Evolutionary conservation across 768 basidiomycete species (phyloP).

Genomic region (Russula earlei): DNA sequence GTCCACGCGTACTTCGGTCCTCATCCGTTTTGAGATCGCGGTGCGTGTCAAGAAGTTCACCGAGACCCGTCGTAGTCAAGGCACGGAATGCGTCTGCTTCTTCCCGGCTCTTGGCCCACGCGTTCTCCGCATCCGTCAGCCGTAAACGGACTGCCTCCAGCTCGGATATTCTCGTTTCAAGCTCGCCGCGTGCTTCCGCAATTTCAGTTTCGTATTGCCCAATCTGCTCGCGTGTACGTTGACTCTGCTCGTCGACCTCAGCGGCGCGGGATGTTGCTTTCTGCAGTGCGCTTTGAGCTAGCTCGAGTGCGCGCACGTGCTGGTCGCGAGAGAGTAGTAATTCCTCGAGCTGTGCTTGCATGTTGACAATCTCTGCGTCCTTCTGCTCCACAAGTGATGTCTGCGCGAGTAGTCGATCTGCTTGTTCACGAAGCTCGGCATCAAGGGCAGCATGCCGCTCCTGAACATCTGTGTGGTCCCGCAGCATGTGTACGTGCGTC

Average conservation of each 20-base stretch:
- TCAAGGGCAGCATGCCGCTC: conserved; percentile 53
- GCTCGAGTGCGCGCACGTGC: conserved; percentile 81
- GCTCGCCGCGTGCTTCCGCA: conserved; percentile 68
- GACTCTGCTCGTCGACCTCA: conserved; percentile 69
- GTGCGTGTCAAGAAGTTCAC: conserved; percentile 82
- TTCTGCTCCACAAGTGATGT: conserved; percentile 67
- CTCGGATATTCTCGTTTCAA: conserved; percentile 68
- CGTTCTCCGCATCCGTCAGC: conserved; percentile 75
- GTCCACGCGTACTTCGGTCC: conserved; percentile 61
- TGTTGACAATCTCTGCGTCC: conserved; percentile 63
- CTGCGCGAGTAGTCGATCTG: conserved; percentile 63
- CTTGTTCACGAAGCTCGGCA: conserved; percentile 59
- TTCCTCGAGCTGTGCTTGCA: conserved; percentile 63
- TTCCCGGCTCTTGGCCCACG: conserved; percentile 86
- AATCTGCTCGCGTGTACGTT: conserved; percentile 61
- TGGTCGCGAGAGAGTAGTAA: conserved; percentile 63
- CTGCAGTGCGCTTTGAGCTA: conserved; percentile 67
- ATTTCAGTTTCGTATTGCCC: conserved; percentile 65
- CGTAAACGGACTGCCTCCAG: conserved; percentile 57
- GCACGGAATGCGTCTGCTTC: conserved; percentile 88
- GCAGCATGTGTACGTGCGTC: conserved; percentile 50
- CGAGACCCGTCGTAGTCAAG: conserved; percentile 76
- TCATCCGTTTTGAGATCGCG: conserved; percentile 79
- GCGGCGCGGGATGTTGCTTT: conserved; percentile 67
- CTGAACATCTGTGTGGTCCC: conserved; percentile 64